Percentiles rank a stretch among this genome's conserved stretches.
These are phyloP conservation scores for Rosa chinensis DNA, from an alignment of 306 rosid species.

Conservation along the genomic window DNA sequence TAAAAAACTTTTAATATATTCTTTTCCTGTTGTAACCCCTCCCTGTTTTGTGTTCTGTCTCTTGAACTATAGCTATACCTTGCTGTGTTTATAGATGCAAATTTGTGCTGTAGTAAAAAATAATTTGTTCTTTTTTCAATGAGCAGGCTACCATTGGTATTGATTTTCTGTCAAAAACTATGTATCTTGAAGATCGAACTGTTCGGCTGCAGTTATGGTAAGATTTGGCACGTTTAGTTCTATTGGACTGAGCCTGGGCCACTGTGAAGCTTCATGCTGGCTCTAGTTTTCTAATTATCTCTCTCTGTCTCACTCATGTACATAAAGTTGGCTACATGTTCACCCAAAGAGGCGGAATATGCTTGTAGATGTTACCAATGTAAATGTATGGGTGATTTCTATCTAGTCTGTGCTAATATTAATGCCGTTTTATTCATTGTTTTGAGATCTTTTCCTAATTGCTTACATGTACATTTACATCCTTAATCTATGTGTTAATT, in stretches of 20 bases:
- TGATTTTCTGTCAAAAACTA: conserved; percentile 56
- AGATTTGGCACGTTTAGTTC: not conserved
- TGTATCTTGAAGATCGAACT: conserved; percentile 67
- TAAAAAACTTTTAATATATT: not conserved
- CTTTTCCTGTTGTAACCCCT: not conserved
- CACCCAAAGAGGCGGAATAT: too few relatives aligned
- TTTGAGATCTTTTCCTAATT: not conserved
- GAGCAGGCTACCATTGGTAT: conserved; percentile 58
- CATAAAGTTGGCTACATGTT: not conserved
- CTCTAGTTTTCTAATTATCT: not conserved
- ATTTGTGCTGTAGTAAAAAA: too few relatives aligned
- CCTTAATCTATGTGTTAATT: not conserved
- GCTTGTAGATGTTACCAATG: not conserved
- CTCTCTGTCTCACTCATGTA: not conserved
- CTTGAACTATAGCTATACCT: not conserved
- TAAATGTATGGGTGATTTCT: not conserved
- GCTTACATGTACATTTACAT: not conserved
- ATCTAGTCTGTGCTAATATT: not conserved
- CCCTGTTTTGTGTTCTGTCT: not conserved
- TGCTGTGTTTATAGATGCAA: not conserved
- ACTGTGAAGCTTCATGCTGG: not conserved
- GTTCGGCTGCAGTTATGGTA: conserved; percentile 59
- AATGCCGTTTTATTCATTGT: not conserved
- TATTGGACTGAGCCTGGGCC: not conserved
- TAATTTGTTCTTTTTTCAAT: not conserved